Percentiles rank a stretch among this genome's conserved stretches.
phyloP scores from a whole-genome alignment of 1,284 basidiomycete species.

The Golubevia sp. region DNA sequence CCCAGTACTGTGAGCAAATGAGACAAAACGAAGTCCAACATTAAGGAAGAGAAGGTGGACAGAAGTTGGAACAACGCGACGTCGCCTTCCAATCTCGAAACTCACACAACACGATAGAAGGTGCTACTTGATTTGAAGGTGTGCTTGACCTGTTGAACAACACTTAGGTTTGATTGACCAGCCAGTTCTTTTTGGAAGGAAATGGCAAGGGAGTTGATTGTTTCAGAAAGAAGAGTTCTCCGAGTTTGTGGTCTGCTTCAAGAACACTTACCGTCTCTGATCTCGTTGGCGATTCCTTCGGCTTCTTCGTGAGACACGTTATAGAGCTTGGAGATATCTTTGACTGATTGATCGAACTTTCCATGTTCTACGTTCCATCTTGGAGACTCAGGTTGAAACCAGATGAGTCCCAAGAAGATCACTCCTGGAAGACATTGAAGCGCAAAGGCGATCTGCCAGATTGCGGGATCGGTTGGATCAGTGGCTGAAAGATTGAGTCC shows the following conservation, averaged over 20 bases:
- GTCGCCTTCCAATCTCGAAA: too few species aligned
- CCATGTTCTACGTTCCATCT: slow-evolving; percentile 52
- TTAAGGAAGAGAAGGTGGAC: too few species aligned
- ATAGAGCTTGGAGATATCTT: neutral
- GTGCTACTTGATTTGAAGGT: neutral
- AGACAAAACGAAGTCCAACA: too few species aligned
- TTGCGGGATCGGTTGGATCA: slow-evolving; percentile 10
- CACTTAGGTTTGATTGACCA: neutral
- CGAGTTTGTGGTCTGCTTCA: neutral
- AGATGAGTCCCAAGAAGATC: slow-evolving; percentile 36
- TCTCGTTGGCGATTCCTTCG: slow-evolving; percentile 4
- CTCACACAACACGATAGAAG: neutral
- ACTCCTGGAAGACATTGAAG: slow-evolving; percentile 51
- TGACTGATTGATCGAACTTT: slow-evolving; percentile 47
- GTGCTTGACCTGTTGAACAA: neutral
- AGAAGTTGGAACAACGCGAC: too few species aligned
- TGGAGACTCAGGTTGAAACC: slow-evolving; percentile 48
- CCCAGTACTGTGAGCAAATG: too few species aligned
- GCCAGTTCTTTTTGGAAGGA: too few species aligned
- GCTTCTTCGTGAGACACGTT: neutral
- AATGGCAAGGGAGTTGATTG: too few species aligned
- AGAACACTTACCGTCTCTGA: slow-evolving; percentile 3
- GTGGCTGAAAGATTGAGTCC: slow-evolving; percentile 15
- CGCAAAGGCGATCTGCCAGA: slow-evolving; percentile 50
- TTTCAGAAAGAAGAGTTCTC: too few species aligned